Percentiles rank a stretch among this genome's conserved stretches.
Evolutionary conservation across 768 basidiomycete species (phyloP).

Genomic region (Collybia sordida): DNA sequence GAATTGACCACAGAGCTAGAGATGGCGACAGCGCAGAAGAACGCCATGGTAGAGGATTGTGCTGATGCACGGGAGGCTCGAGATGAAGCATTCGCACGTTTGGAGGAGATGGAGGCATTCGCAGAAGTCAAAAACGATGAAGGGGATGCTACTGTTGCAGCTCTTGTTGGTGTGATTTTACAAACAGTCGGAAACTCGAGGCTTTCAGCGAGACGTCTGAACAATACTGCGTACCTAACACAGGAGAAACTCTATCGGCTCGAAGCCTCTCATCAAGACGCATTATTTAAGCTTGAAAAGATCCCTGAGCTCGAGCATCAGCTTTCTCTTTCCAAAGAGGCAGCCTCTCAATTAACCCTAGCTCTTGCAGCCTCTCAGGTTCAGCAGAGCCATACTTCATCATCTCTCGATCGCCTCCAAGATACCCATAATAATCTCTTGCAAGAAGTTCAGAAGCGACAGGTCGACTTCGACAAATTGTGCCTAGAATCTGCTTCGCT

Average conservation of each 20-base stretch:
- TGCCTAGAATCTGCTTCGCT: conserved; percentile 2
- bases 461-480: conserved; percentile 6
- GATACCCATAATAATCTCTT: conserved; percentile 9
- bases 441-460: conserved; percentile 2
- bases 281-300: conserved; percentile 5
- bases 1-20: conserved; percentile 76
- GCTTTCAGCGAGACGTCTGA: conserved; percentile 14
- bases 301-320: background rate
- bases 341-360: conserved; percentile 16
- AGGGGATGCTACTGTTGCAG: conserved; percentile 32
- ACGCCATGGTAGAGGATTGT: conserved; percentile 84
- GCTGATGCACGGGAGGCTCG: conserved; percentile 73
- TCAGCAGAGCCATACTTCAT: conserved; percentile 8
- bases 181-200: conserved; percentile 34
- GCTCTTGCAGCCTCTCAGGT: conserved; percentile 24
- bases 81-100: conserved; percentile 54
- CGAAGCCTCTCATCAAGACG: conserved; percentile 7
- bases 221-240: conserved; percentile 2
- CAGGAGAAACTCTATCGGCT: conserved; percentile 9
- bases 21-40: conserved; percentile 62
- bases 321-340: conserved; percentile 7
- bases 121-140: conserved; percentile 35
- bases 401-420: background rate
- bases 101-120: conserved; percentile 65
- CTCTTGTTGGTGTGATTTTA: conserved; percentile 37